Evolutionary conservation across 768 basidiomycete genomes (phyloP).

Genomic region (Gautieria morchelliformis): DNA sequence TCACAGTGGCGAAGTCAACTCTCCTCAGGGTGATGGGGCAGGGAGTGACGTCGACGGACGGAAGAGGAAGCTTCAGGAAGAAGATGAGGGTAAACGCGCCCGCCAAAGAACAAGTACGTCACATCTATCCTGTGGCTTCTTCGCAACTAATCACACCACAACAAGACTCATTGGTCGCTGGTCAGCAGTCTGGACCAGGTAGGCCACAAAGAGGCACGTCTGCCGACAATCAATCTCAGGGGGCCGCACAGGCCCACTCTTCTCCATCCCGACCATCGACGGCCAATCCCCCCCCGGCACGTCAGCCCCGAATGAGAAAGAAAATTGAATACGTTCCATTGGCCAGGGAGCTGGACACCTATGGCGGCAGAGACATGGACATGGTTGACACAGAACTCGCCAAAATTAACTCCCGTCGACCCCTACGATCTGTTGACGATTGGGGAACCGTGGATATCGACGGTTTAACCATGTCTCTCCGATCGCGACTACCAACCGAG

Average conservation of each 20-base stretch:
- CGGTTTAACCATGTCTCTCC: conserved; percentile 85
- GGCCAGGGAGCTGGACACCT: conserved; percentile 60
- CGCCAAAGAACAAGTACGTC: conserved; percentile 63
- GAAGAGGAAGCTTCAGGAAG: conserved; percentile 68
- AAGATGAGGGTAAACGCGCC: conserved; percentile 57
- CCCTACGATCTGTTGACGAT: conserved; percentile 65
- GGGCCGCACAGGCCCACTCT: neutral
- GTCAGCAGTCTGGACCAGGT: neutral
- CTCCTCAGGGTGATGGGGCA: neutral
- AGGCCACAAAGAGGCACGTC: neutral
- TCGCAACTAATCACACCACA: neutral
- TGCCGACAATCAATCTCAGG: neutral
- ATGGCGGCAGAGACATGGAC: conserved; percentile 76
- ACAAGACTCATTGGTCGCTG: neutral
- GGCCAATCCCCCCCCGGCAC: conserved; percentile 25
- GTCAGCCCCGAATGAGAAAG: conserved; percentile 49
- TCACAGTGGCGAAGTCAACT: neutral
- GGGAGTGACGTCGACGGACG: conserved; percentile 12
- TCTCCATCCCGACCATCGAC: neutral
- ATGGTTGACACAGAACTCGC: conserved; percentile 53
- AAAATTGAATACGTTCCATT: conserved; percentile 87
- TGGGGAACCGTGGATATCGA: conserved; percentile 90
- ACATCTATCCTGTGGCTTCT: conserved; percentile 3
- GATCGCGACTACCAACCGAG: conserved; percentile 76
- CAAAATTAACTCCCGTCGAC: conserved; percentile 36